Percentiles rank a stretch among this genome's conserved stretches.
Evolutionary conservation across 2,329 filamentous ascomycete genomes (phyloP).

Genomic region (Tolypocladium tropicale): DNA sequence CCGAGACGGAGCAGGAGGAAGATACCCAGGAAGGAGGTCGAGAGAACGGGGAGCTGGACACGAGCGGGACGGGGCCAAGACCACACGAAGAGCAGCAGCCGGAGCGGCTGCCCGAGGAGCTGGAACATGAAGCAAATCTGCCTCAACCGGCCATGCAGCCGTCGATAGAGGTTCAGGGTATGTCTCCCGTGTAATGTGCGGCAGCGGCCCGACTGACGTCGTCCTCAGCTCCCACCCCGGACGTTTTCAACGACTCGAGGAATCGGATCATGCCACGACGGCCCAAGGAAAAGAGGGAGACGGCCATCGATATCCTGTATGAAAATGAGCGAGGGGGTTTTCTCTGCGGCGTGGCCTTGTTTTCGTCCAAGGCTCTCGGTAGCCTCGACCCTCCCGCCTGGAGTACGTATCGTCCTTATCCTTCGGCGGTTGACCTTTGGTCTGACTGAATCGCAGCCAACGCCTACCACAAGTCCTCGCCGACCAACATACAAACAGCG

Average conservation of each 20-base stretch:
- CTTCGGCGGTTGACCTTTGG: conserved; percentile 3
- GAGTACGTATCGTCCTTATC: conserved; percentile 33
- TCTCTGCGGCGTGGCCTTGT: conserved; percentile 80
- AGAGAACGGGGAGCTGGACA: background rate
- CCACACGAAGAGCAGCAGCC: background rate
- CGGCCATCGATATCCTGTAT: conserved; percentile 77
- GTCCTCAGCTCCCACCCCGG: conserved; percentile 20
- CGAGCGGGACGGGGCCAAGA: background rate
- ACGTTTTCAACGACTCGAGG: conserved; percentile 10
- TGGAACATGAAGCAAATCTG: conserved; percentile 3
- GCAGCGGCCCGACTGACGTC: background rate
- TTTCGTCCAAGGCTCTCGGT: conserved; percentile 75
- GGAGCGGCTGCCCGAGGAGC: background rate
- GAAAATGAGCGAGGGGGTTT: conserved; percentile 92
- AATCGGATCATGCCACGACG: conserved; percentile 24
- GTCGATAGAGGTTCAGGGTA: conserved; percentile 23
- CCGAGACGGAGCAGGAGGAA: conserved; percentile 1
- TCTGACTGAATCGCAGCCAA: conserved; percentile 39
- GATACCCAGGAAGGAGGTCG: background rate
- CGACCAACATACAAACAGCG: conserved; percentile 67
- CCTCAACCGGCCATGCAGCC: conserved; percentile 14
- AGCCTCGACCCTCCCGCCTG: conserved; percentile 79
- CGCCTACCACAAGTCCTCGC: conserved; percentile 46
- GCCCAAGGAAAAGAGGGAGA: conserved; percentile 30
- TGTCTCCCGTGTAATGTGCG: background rate